A percentile compares a stretch with the other conserved stretches of the same genome.
Conservation (phyloP, 768 basidiomycete species). For the Xerocomellus dryophilus region DNA sequence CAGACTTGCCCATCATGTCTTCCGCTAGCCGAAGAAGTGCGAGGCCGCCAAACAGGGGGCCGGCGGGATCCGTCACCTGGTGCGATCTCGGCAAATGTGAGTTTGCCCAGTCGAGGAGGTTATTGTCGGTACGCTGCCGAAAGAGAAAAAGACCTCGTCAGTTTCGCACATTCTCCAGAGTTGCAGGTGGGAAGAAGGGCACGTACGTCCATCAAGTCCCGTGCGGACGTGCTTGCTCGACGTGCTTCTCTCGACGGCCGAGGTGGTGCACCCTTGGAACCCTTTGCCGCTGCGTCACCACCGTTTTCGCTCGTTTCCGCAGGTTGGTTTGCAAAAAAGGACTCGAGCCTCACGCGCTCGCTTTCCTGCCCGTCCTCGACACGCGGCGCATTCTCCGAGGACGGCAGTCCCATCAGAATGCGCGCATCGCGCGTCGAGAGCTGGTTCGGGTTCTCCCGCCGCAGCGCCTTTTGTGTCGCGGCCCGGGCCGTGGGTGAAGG, state of each 20-base stretch:
- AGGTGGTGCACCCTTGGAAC: conserved; percentile 43
- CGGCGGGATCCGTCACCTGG: conserved; percentile 48
- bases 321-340: conserved; percentile 51
- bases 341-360: conserved; percentile 50
- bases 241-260: conserved; percentile 68
- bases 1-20: conserved; percentile 62
- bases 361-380: conserved; percentile 30
- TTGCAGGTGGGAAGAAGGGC: neutral
- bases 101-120: conserved; percentile 89
- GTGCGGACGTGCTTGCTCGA: conserved; percentile 35
- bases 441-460: conserved; percentile 81
- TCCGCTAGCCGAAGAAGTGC: conserved; percentile 84
- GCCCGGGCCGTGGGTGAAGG: conserved; percentile 87
- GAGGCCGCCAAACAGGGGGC: conserved; percentile 61
- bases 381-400: conserved; percentile 22
- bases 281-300: conserved; percentile 9
- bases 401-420: conserved; percentile 63
- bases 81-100: conserved; percentile 64
- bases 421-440: conserved; percentile 78
- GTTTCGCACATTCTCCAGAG: neutral
- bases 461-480: conserved; percentile 82
- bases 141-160: neutral
- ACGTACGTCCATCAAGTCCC: conserved; percentile 21
- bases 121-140: conserved; percentile 38
- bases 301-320: conserved; percentile 17